Conservation (phyloP, 768 basidiomycete genomes). For the Kwoniella pini region DNA sequence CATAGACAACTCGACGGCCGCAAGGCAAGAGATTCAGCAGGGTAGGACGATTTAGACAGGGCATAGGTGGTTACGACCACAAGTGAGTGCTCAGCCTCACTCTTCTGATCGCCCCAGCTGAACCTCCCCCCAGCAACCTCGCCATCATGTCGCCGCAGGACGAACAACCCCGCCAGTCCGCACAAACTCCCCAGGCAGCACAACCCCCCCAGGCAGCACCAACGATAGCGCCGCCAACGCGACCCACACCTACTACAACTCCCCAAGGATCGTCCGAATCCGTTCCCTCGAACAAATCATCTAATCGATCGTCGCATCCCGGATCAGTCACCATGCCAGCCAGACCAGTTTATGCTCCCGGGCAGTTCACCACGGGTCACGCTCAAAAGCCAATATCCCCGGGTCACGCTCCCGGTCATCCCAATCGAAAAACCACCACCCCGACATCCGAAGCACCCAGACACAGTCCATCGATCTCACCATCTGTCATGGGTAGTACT, state of each 20-base stretch:
- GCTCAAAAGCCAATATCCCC: slow-evolving; percentile 6
- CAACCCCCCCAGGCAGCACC: not conserved
- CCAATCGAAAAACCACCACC: slow-evolving; percentile 7
- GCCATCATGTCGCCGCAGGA: slow-evolving; percentile 1
- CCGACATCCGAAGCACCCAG: slow-evolving; percentile 3
- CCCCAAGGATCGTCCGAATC: slow-evolving; percentile 14
- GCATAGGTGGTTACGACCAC: too few species aligned
- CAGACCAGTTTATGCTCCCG: not conserved
- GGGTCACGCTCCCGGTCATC: not conserved
- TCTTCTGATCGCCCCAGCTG: too few species aligned
- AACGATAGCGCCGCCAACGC: not conserved
- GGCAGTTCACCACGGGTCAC: not conserved
- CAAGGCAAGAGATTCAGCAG: too few species aligned
- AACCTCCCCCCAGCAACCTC: too few species aligned
- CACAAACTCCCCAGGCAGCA: not conserved
- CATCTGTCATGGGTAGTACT: not conserved
- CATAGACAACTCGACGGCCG: too few species aligned
- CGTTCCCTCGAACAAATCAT: not conserved
- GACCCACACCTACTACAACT: slow-evolving; percentile 9
- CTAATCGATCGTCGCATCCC: not conserved
- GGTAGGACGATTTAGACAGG: too few species aligned
- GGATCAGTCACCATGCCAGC: slow-evolving; percentile 12
- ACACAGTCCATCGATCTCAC: slow-evolving; percentile 12
- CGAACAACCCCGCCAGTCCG: not conserved
- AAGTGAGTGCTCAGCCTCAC: too few species aligned